These are phyloP conservation scores for Geotrichum candidum DNA, from an alignment of 1,139 yeast species.

Conservation along the genomic window DNA sequence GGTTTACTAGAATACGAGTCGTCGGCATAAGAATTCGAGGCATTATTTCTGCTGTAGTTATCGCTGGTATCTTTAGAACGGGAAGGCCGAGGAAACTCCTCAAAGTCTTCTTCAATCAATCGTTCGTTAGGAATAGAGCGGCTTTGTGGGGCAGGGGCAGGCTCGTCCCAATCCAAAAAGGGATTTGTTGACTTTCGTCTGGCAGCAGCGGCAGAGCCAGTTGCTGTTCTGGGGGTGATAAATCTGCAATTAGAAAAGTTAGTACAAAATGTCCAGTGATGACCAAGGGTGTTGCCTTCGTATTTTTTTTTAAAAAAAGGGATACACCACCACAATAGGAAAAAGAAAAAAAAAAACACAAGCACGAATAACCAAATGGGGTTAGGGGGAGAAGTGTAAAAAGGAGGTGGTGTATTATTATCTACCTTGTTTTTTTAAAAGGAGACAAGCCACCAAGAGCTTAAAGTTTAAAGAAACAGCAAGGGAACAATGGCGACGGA, in stretches of 20 bases:
- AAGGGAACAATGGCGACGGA: too few species aligned
- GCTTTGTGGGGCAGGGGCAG: conserved; percentile 7
- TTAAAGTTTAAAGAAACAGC: background rate
- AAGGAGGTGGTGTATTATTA: background rate
- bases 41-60: background rate
- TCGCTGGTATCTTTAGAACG: background rate
- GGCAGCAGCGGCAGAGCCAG: conserved; percentile 10
- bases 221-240: conserved; percentile 9
- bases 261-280: background rate
- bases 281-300: background rate
- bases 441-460: background rate
- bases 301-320: background rate
- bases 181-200: conserved; percentile 16
- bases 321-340: background rate
- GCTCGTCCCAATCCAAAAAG: conserved; percentile 11
- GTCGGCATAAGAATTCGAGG: background rate
- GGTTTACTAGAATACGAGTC: background rate
- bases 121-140: conserved; percentile 6
- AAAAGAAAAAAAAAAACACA: background rate
- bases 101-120: conserved; percentile 7
- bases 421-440: background rate
- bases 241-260: background rate
- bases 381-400: background rate
- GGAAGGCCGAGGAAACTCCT: background rate
- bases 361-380: background rate